These are phyloP conservation scores for Acmispon strigosus DNA, from an alignment of 306 rosid genomes.

Conservation along the genomic window DNA sequence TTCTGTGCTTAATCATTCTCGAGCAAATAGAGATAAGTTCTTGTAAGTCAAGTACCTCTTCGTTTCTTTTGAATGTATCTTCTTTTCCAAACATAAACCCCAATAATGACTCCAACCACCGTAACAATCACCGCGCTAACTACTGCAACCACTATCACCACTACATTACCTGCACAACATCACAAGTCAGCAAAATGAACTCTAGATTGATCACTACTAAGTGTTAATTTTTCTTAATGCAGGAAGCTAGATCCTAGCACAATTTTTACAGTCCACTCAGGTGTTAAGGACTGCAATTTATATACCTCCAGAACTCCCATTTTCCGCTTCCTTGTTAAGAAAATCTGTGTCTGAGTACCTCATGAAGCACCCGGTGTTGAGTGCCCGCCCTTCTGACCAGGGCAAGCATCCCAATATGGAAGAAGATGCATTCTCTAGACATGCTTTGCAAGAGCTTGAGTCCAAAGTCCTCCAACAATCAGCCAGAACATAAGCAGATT, in stretches of 20 bases:
- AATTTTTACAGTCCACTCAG: neutral
- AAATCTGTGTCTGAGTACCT: constrained; percentile 76
- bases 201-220: neutral
- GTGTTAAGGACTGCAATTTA: neutral
- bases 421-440: constrained; percentile 68
- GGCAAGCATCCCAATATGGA: constrained; percentile 70
- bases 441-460: constrained; percentile 55
- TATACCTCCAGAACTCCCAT: constrained; percentile 50
- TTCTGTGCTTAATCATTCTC: neutral
- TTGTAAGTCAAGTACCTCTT: constrained; percentile 45
- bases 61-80: constrained; percentile 79
- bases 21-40: neutral
- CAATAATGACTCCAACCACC: constrained; percentile 39
- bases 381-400: constrained; percentile 66
- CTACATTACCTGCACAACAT: constrained; percentile 62
- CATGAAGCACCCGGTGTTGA: constrained; percentile 87
- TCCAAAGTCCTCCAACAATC: constrained; percentile 80
- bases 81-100: constrained; percentile 61
- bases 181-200: constrained; percentile 20
- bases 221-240: neutral
- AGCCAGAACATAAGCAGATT: constrained; percentile 61
- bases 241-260: neutral
- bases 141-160: constrained; percentile 49
- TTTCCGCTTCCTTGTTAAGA: constrained; percentile 48
- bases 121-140: constrained; percentile 61